Evolutionary conservation across 371 early-diverging fungal genomes (phyloP).

Genomic region (Mucor lusitanicus): DNA sequence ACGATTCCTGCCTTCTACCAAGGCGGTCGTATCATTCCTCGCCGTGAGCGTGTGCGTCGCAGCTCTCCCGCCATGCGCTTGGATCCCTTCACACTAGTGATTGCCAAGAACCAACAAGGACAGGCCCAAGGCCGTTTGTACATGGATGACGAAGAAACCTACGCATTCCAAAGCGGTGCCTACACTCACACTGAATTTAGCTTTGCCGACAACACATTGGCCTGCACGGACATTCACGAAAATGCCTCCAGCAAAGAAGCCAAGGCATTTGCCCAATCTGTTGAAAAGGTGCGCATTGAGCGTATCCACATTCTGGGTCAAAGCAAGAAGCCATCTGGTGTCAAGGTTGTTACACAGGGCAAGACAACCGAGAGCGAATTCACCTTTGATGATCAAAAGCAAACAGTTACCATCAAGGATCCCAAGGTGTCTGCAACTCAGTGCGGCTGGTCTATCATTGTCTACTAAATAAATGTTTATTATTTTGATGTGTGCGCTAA

Average conservation of each 20-base stretch:
- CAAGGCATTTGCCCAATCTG: slow-evolving; percentile 24
- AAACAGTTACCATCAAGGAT: slow-evolving; percentile 62
- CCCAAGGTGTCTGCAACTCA: slow-evolving; percentile 63
- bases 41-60: slow-evolving; percentile 85
- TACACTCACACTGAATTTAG: slow-evolving; percentile 59
- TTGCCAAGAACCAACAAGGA: slow-evolving; percentile 74
- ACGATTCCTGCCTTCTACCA: slow-evolving; percentile 83
- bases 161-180: slow-evolving; percentile 63
- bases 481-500: slow-evolving; percentile 32
- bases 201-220: slow-evolving; percentile 32
- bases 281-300: slow-evolving; percentile 42
- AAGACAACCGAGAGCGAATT: slow-evolving; percentile 9
- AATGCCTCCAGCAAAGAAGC: slow-evolving; percentile 20
- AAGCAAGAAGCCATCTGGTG: slow-evolving; percentile 6
- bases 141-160: slow-evolving; percentile 91
- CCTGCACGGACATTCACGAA: slow-evolving; percentile 29
- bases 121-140: slow-evolving; percentile 79
- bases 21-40: slow-evolving; percentile 86
- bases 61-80: slow-evolving; percentile 76
- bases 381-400: slow-evolving; percentile 21
- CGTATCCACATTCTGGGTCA: slow-evolving; percentile 46
- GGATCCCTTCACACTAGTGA: slow-evolving; percentile 91
- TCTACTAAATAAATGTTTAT: slow-evolving; percentile 30
- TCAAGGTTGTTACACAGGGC: slow-evolving; percentile 22
- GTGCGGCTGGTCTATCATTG: slow-evolving; percentile 61